Conservation (phyloP, 129 eudicot genomes). For the Flaveria sonorensis region DNA sequence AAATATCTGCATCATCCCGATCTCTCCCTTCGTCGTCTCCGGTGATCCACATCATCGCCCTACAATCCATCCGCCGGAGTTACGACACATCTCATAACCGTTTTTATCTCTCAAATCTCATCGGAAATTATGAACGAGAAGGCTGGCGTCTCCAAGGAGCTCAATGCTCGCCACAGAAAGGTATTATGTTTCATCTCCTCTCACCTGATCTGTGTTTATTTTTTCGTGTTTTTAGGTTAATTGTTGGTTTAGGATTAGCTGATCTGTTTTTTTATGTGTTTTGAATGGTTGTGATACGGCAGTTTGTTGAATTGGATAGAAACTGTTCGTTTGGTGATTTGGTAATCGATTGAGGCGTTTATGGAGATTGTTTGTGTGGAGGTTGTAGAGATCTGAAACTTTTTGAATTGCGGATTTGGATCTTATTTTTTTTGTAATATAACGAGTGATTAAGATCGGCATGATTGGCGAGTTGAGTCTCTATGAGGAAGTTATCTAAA, state of each 20-base stretch:
- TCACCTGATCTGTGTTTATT: not conserved
- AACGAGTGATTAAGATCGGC: constrained; percentile 11
- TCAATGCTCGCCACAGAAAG: constrained; percentile 78
- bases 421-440: not conserved
- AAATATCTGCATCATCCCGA: constrained; percentile 20
- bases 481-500: constrained; percentile 2
- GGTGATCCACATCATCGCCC: constrained; percentile 19
- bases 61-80: not conserved
- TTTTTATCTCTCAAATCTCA: not conserved
- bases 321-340: constrained; percentile 4
- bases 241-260: not conserved
- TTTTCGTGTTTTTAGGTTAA: constrained; percentile 18
- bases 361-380: not conserved
- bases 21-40: constrained; percentile 25
- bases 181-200: constrained; percentile 25
- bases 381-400: constrained; percentile 17
- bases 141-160: constrained; percentile 76
- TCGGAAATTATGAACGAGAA: constrained; percentile 65
- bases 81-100: constrained; percentile 33
- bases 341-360: not conserved
- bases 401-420: constrained; percentile 5
- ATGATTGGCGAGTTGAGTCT: constrained; percentile 5
- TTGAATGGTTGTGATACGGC: not conserved
- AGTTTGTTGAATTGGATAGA: not conserved
- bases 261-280: not conserved